Base-by-base conservation (phyloP, 352 stramenopile species). In the Hyaloperonospora brassicae region DNA sequence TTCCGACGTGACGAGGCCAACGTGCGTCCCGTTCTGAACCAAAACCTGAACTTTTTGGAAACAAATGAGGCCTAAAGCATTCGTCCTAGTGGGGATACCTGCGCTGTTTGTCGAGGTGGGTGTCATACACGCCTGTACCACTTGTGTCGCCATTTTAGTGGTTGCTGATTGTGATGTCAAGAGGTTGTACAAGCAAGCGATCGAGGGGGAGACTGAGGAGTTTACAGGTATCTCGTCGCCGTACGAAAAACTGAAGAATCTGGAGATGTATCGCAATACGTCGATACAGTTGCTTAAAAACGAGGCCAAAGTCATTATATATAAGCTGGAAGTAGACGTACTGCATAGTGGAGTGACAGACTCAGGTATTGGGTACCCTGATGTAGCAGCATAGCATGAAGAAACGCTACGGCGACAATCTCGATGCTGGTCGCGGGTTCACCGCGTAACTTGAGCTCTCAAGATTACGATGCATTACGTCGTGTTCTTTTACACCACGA, bases 211-310 rank as follows among this genome's bases (percentile, higher is more conserved):
- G 70, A 87, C 99, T 57, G 98, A 98, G 76, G 89, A 98, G 66
- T 99, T 99, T 59, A 99, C 96, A 3, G 97, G 96, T 59, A 97
- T 98, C 55, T 97, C 97, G 62, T 96, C 97, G 60, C 96, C 96
- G 2, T 99, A 99, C 66, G 96, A 99, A 64, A 83, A 85, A 52
- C 96, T 96, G 1, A 38, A 97, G 22, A 55, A 79, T 25, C 87
- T 95, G 4, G 96, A 99, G 57, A 97, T 99, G 51, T 87, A 91
- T 47, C 71, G 99, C 2, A 93, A 92, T 50, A 98, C 97, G 23
- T 86, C 96, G 45, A 92, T 97, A 64, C 86, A 98, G 62, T 95
- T 83, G 38, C 89, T 99, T 41, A 77, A 98, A 43, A 78, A 83
- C 27, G 79, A 93, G 61, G 79, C 90, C 0, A 52, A 83, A 47